Evolutionary conservation across 1,284 basidiomycete genomes (phyloP), one percentile per base, ranked within the genome.

Genomic region (Trichosporon sp.): DNA sequence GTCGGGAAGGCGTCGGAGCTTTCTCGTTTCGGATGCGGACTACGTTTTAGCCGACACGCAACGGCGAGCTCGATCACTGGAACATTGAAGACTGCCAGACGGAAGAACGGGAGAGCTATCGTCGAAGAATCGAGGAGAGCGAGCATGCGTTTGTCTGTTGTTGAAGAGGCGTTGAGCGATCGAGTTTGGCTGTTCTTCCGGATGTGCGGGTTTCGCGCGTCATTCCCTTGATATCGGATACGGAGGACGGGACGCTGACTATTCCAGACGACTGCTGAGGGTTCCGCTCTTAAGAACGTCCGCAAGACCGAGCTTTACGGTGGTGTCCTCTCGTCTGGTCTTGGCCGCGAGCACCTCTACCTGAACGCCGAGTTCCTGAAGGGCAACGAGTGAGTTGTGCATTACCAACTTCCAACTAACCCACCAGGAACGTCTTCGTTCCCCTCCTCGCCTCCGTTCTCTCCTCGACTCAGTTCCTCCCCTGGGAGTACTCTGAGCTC

Each of bases 261-360:
- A 5, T 32, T 38, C 8, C 75, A 84, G 94, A 91, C 91, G 85
- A 94, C 92, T 61, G 86, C 87, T 74, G 89, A 90, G 79, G 90
- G 94, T 77, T 96, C 96, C 66, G 91, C 94, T 67, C 88, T 99
- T 83, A 92, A 92, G 76, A 93, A 92, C 65, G 90, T 96, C 75
- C 91, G 96, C 76, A 94, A 98, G 85, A 90, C 92, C 73, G 96
- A 99, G 86, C 88, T 98, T 69, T 93, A 93, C 84, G 97, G 96
- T 74, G 96, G 96, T 83, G 89, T 96, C 69, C 88, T 99, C 76
- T 95, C 94, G 64, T 87, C 94, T 71, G 91, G 89, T 75, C 87
- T 98, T 77, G 89, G 91, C 54, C 88, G 96, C 78, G 96, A 99
- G 87, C 91, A 98, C 85, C 88, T 99, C 65, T 90, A 93, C 75